Conservation (phyloP, 345 rosid genomes). For the Citrus medica region DNA sequence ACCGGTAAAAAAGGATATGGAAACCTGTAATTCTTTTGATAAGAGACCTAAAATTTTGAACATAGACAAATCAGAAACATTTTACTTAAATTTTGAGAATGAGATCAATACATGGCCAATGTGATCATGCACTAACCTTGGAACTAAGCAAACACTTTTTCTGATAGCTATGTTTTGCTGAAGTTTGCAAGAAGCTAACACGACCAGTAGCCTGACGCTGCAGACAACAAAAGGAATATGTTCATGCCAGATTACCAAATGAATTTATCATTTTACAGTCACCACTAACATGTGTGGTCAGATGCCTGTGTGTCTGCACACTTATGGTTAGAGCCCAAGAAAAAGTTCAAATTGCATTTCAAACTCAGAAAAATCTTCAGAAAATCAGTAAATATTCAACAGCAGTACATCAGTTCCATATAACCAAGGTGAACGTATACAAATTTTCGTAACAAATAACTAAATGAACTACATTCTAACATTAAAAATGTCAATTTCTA, state of each 20-base stretch:
- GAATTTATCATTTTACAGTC: background rate
- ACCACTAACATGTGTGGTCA: background rate
- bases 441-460: background rate
- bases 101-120: background rate
- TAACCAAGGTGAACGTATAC: background rate
- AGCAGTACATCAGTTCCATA: background rate
- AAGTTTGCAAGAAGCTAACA: slow-evolving; percentile 30
- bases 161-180: slow-evolving; percentile 36
- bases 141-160: slow-evolving; percentile 41
- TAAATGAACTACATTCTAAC: background rate
- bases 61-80: background rate
- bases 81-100: background rate
- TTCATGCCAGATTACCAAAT: background rate
- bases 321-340: background rate
- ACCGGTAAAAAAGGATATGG: slow-evolving; percentile 44
- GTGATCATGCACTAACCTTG: slow-evolving; percentile 44
- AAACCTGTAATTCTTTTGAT: slow-evolving; percentile 35
- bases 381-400: background rate
- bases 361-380: background rate
- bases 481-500: background rate
- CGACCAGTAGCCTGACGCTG: slow-evolving; percentile 38
- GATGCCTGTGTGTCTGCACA: background rate
- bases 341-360: background rate
- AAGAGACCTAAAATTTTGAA: slow-evolving; percentile 33
- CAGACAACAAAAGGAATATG: slow-evolving; percentile 10